These are phyloP conservation scores for Candida arabinofermentans DNA, from an alignment of 805 yeast species.

Conservation along the genomic window DNA sequence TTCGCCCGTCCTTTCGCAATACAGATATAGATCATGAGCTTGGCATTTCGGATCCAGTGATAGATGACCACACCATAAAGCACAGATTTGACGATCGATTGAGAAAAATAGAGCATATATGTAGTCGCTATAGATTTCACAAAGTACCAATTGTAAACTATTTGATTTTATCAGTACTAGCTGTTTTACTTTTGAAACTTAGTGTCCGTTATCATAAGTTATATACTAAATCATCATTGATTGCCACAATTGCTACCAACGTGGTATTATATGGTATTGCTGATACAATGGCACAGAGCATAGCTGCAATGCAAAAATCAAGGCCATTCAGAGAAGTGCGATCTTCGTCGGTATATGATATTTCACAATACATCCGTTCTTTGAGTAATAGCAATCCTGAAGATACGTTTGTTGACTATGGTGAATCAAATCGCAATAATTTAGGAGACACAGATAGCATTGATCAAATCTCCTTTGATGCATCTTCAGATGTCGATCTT, in stretches of 20 bases:
- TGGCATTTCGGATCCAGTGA: not conserved
- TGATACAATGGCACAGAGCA: conserved; percentile 82
- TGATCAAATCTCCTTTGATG: not conserved
- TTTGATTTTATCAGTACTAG: conserved; percentile 45
- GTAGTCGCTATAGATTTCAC: conserved; percentile 27
- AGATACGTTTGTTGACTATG: conserved; percentile 33
- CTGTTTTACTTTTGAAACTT: conserved; percentile 45
- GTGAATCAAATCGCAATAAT: conserved; percentile 11
- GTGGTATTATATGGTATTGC: conserved; percentile 83
- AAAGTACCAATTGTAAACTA: conserved; percentile 57
- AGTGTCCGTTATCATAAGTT: conserved; percentile 55
- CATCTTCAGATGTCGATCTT: not conserved
- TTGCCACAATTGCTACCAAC: conserved; percentile 81
- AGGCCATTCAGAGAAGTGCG: conserved; percentile 9
- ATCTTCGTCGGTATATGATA: conserved; percentile 14
- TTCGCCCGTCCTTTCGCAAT: too few relatives aligned
- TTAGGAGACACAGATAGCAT: not conserved
- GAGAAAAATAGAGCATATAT: conserved; percentile 4
- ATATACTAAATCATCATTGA: conserved; percentile 60
- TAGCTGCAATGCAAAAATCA: conserved; percentile 32
- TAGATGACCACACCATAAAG: not conserved
- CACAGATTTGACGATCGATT: not conserved
- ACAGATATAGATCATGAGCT: not conserved
- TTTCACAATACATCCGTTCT: conserved; percentile 17
- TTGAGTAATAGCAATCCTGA: conserved; percentile 16